Evolutionary conservation across 176 grass and related monocot genomes (phyloP), one percentile per base, ranked within the genome.

Genomic region (Musa beccarii): DNA sequence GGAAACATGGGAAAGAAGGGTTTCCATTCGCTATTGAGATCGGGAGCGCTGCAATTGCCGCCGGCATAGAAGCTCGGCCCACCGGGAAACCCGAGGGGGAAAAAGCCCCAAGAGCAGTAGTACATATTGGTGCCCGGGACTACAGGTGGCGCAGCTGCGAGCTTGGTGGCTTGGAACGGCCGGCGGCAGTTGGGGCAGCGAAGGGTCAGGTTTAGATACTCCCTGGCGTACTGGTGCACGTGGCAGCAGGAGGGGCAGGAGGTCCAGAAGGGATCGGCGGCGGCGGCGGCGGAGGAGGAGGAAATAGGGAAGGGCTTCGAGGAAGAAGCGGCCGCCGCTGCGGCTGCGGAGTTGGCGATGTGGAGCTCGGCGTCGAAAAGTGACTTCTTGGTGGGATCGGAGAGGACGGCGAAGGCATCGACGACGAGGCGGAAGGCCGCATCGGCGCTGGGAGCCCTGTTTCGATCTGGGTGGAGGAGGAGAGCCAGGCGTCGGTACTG

Each of bases 81-180:
- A 24, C 75, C 75, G 3, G 95, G 90, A 73, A 91, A 94, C 1
- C 90, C 95, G 73, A 99, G 79, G 0, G 95, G 95, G 73, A 94
- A 66, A 83, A 99, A 99, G 0, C 95, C 95, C 95, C 95, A 99
- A 1, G 90, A 74, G 66, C 86, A 94, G 78, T 94, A 91, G 78
- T 94, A 99, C 77, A 87, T 94, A 72, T 99, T 62, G 16, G 90
- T 99, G 64, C 88, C 95, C 0, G 90, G 95, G 28, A 99, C 88
- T 54, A 99, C 64, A 8, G 95, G 95, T 9, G 95, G 95, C 29
- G 81, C 53, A 0, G 81, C 85, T 15, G 90, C 71, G 59, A 99
- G 80, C 86, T 99, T 86, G 8, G 86, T 23, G 15, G 90, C 95
- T 69, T 80, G 54, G 69, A 99, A 94, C 16, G 82, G 63, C 19